Evolutionary conservation across 2,329 filamentous ascomycete genomes (phyloP), one percentile per base, ranked within the genome.

Genomic region (Dactylellina leptospora): DNA sequence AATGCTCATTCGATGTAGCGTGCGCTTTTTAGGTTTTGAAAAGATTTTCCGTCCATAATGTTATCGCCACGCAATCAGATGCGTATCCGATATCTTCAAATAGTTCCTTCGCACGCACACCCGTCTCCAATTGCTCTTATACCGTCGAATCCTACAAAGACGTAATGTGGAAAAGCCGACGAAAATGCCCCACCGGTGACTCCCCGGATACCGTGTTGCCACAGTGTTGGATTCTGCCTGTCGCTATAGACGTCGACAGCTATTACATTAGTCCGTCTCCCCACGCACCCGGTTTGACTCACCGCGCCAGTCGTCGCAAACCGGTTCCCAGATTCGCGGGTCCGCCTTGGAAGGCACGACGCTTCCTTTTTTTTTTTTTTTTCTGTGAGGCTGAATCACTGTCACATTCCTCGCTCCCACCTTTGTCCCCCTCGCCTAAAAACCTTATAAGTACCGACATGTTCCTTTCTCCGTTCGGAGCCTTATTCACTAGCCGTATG

Each of bases 281-380:
- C n/a, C n/a, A n/a, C n/a, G n/a, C n/a, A n/a, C n/a, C 27, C 38
- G 18, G 18, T 58, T 58, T 58, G 54, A 58, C 38, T 58, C 54
- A 58, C 54, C 8, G 40, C 13, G 48, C 27, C 42, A 5, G 16
- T 47, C 38, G 38, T 47, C 54, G 25, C 20, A 28, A 18, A 25
- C 6, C 36, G 13, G 38, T 11, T 38, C 22, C 54, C 54, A 45
- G 16, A 13, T 33, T 47, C 40, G 20, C 38, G 54, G 42, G 22
- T 28, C 42, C 54, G 40, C 40, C 54, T 45, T 23, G 54, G 38
- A 25, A 36, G 38, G 40, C 54, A 1, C 22, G 23, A 23, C 16
- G 10, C 23, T 33, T n/a, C n/a, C n/a, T n/a, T n/a, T n/a, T n/a
- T n/a, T n/a, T n/a, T n/a, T n/a, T n/a, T n/a, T n/a, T n/a, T n/a